These are phyloP conservation scores for Xylariales sp. DNA, from an alignment of 2,329 filamentous ascomycete genomes.

Conservation along the genomic window DNA sequence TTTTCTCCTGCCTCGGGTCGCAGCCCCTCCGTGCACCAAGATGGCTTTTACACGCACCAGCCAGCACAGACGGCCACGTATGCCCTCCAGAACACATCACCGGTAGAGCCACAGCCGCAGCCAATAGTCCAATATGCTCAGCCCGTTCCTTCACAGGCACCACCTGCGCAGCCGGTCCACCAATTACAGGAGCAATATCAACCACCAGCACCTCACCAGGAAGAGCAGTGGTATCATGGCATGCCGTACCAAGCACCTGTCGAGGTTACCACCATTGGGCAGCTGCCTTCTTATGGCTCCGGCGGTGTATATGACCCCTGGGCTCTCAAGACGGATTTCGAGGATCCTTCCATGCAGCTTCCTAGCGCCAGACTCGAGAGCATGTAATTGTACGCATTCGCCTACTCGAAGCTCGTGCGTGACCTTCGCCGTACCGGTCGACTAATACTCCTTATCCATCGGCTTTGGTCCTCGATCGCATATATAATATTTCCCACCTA, in stretches of 20 bases:
- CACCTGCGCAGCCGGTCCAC: conserved; percentile 21
- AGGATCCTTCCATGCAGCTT: conserved; percentile 54
- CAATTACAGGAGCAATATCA: conserved; percentile 33
- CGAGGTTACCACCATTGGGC: conserved; percentile 51
- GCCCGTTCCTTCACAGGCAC: conserved; percentile 28
- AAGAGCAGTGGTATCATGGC: conserved; percentile 48
- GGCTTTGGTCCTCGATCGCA: no score
- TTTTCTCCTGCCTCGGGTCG: conserved; percentile 53
- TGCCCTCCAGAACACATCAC: conserved; percentile 30
- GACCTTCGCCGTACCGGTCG: no score
- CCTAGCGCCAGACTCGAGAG: conserved; percentile 54
- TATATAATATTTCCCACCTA: no score
- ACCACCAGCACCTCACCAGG: conserved; percentile 33
- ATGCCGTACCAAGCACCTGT: conserved; percentile 51
- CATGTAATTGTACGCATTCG: conserved; percentile 44
- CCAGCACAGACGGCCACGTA: conserved; percentile 14
- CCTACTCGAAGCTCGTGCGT: no score
- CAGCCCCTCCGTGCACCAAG: conserved; percentile 45
- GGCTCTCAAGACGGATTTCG: conserved; percentile 52
- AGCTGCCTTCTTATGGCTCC: conserved; percentile 44
- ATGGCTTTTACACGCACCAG: conserved; percentile 53
- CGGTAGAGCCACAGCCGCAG: conserved; percentile 37
- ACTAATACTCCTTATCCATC: no score
- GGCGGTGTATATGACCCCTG: conserved; percentile 49
- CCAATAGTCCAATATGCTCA: conserved; percentile 41